Percentiles rank a stretch among this genome's conserved stretches.
Evolutionary conservation across 257 asterid species (phyloP).

Genomic region (Petunia axillaris): DNA sequence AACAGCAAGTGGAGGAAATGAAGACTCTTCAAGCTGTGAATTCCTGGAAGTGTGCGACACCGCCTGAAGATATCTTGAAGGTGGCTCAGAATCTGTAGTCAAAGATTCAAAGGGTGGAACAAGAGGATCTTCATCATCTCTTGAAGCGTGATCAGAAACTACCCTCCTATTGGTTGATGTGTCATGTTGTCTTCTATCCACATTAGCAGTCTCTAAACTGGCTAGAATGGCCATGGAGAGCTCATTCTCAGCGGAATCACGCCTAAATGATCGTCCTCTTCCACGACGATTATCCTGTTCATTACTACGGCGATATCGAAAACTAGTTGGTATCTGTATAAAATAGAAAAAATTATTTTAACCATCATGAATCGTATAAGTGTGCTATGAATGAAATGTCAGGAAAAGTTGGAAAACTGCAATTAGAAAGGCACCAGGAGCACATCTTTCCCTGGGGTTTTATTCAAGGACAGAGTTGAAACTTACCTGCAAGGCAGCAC

Average conservation of each 20-base stretch:
- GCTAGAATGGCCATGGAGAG: constrained; percentile 86
- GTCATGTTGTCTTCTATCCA: constrained; percentile 36
- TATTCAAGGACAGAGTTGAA: constrained; percentile 18
- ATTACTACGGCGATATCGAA: constrained; percentile 69
- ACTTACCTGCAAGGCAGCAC: constrained; percentile 94
- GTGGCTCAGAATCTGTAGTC: constrained; percentile 51
- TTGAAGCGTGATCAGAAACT: constrained; percentile 44
- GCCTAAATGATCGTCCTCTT: constrained; percentile 70
- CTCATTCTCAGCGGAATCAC: constrained; percentile 68
- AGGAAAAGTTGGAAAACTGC: not conserved
- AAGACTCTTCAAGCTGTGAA: constrained; percentile 63
- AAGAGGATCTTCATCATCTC: constrained; percentile 54
- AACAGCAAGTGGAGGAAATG: constrained; percentile 79
- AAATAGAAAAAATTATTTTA: constrained; percentile 16
- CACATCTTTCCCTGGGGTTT: not conserved
- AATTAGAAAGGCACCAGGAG: constrained; percentile 2
- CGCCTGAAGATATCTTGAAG: constrained; percentile 85
- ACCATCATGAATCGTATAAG: not conserved
- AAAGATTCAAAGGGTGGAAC: constrained; percentile 61
- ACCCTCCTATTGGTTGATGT: constrained; percentile 38
- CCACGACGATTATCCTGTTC: constrained; percentile 81
- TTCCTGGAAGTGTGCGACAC: constrained; percentile 60
- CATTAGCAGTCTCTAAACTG: constrained; percentile 62
- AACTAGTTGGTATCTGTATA: constrained; percentile 86
- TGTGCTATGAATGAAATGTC: not conserved